phyloP scores from a whole-genome alignment of 805 yeast genomes.

The Candida dajiaensis region DNA sequence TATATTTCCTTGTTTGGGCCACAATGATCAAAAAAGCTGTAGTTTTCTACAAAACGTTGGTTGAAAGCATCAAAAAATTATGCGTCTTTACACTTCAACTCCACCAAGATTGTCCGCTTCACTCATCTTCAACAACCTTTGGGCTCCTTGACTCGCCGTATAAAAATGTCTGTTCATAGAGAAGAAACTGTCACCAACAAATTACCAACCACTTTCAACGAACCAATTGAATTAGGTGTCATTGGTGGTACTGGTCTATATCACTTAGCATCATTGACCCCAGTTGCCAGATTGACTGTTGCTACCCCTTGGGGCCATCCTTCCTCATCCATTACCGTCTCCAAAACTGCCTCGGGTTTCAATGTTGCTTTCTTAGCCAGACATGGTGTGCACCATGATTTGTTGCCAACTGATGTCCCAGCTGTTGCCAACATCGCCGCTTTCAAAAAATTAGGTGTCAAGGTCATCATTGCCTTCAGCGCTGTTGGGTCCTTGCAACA shows the following conservation, averaged over 20 bases:
- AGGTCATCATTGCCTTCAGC: slow-evolving; percentile 83
- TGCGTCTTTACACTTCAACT: neutral
- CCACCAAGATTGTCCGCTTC: slow-evolving; percentile 4
- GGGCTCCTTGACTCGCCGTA: neutral
- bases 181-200: slow-evolving; percentile 14
- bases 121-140: slow-evolving; percentile 1
- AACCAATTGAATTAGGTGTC: slow-evolving; percentile 75
- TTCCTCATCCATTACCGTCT: slow-evolving; percentile 87
- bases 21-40: too few relatives aligned
- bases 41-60: neutral
- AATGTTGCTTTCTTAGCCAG: slow-evolving; percentile 92
- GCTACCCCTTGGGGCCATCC: slow-evolving; percentile 98
- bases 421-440: slow-evolving; percentile 94
- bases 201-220: slow-evolving; percentile 47
- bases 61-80: neutral
- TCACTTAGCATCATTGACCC: slow-evolving; percentile 72
- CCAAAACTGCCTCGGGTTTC: slow-evolving; percentile 69
- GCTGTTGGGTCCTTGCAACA: slow-evolving; percentile 95
- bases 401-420: slow-evolving; percentile 89
- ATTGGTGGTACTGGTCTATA: slow-evolving; percentile 99
- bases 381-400: slow-evolving; percentile 88
- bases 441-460: slow-evolving; percentile 79
- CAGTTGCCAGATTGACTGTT: slow-evolving; percentile 77
- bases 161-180: slow-evolving; percentile 24
- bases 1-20: too few relatives aligned